Conservation (phyloP, 2,329 filamentous ascomycete genomes). For the Metarhizium brunneum region DNA sequence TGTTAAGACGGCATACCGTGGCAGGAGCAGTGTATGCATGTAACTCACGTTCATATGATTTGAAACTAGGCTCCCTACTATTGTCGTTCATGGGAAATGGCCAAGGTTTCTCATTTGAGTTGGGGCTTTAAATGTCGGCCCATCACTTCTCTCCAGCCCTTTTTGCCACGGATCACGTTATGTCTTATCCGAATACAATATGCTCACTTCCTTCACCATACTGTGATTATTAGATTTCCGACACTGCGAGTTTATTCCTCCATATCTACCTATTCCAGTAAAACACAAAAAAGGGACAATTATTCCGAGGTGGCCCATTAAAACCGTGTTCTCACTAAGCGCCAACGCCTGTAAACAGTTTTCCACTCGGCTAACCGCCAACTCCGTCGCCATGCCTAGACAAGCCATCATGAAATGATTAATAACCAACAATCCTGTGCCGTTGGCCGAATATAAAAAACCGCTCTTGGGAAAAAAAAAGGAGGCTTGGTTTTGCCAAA, state of each 20-base stretch:
- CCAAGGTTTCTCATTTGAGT: too few relatives aligned
- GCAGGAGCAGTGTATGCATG: neutral
- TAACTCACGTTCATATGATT: too few relatives aligned
- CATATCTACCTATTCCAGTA: neutral
- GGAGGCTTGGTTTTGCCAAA: neutral
- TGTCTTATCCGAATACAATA: too few relatives aligned
- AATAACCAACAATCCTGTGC: neutral
- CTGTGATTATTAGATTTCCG: too few relatives aligned
- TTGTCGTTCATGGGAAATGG: too few relatives aligned
- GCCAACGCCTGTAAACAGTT: neutral
- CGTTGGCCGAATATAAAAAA: neutral
- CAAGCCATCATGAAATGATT: neutral
- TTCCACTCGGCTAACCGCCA: neutral
- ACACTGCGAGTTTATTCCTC: too few relatives aligned
- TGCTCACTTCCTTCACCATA: too few relatives aligned
- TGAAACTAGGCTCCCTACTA: too few relatives aligned
- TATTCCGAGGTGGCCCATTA: neutral
- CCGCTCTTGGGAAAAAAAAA: neutral
- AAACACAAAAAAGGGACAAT: too few relatives aligned
- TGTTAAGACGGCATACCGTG: neutral
- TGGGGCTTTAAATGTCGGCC: too few relatives aligned
- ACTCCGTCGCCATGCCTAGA: constrained; percentile 3
- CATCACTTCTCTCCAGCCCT: too few relatives aligned
- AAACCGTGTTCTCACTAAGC: neutral
- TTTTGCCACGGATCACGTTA: too few relatives aligned